Base-by-base conservation (phyloP, 2,329 filamentous ascomycete genomes). In the Metarhizium robertsii region DNA sequence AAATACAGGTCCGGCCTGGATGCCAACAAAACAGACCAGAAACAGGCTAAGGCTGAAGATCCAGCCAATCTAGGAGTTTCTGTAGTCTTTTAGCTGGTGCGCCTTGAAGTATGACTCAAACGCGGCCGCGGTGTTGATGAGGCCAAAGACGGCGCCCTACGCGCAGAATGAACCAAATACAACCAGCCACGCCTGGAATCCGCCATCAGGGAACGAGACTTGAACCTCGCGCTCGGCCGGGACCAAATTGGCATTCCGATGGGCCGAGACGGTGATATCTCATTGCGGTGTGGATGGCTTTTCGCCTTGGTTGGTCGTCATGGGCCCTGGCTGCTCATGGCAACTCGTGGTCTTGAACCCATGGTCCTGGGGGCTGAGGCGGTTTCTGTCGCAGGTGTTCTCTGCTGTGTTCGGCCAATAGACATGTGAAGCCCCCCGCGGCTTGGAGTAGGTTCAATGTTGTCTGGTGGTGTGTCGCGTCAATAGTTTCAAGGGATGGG, bases 41-140 rank as follows among this genome's bases (percentile, higher is more conserved):
- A 94, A 95, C 34, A 89, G 77, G 66, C 91, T 92, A 53, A 94
- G 73, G 62, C 86, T 85, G 63, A 92, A 92, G 60, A 95, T 89
- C 90, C 90, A 95, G n/a, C 88, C 88, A 51, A 91, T 85, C 53
- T 81, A 77, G 4, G 84, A 85, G 11, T 85, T 78, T 54, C 73
- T 80, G 67, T 90, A 85, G 25, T 78, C 71, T n/a, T 73, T 74
- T 20, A 95, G 78, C 64, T 94, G 88, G 66, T 95, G 75, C 20
- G 77, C 79, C 36, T 82, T 77, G 58, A 95, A 80, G 69, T 92
- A 92, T 14, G 86, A 81, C 71, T 92, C 85, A 69, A 92, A 88
- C 30, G 65, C 59, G 20, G 47, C 58, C 57, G 43, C 43, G 53
- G 79, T 81, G 64, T 86, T 86, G 72, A 88, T 80, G 55, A 87